Evolutionary conservation across 2,329 filamentous ascomycete species (phyloP).

Genomic region (Diplodia corticola): DNA sequence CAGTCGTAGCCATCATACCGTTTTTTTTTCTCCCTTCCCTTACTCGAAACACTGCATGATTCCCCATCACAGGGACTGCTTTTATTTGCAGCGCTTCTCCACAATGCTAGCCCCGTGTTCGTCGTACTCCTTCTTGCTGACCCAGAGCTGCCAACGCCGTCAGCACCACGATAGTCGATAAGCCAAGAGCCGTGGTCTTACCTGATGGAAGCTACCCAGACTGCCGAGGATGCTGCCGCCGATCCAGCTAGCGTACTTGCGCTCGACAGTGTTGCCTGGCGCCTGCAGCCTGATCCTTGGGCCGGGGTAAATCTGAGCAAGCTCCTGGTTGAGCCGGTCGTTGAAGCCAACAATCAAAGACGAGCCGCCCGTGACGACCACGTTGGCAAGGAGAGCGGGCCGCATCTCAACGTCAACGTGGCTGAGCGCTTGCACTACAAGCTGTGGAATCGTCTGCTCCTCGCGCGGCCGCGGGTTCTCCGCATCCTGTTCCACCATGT

Average conservation of each 20-base stretch:
- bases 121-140: conserved; percentile 94
- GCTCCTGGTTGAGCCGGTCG: conserved; percentile 82
- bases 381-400: conserved; percentile 78
- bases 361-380: conserved; percentile 88
- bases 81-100: conserved; percentile 84
- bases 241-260: conserved; percentile 92
- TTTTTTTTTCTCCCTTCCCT: too few relatives aligned
- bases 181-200: conserved; percentile 20
- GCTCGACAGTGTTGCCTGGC: conserved; percentile 80
- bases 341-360: conserved; percentile 89
- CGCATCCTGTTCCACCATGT: conserved; percentile 36
- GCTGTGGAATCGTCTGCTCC: conserved; percentile 76
- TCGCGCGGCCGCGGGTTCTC: conserved; percentile 60
- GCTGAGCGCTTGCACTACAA: conserved; percentile 75
- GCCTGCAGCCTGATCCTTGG: conserved; percentile 86
- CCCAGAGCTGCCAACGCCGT: conserved; percentile 70
- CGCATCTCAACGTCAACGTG: conserved; percentile 88
- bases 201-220: conserved; percentile 92
- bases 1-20: background rate
- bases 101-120: conserved; percentile 89
- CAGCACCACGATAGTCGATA: background rate
- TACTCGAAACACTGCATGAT: background rate
- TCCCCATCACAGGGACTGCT: background rate
- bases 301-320: conserved; percentile 78
- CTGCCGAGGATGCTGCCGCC: conserved; percentile 94